Conservation (phyloP, 352 stramenopile species). For the Thraustochytrium striatum region DNA sequence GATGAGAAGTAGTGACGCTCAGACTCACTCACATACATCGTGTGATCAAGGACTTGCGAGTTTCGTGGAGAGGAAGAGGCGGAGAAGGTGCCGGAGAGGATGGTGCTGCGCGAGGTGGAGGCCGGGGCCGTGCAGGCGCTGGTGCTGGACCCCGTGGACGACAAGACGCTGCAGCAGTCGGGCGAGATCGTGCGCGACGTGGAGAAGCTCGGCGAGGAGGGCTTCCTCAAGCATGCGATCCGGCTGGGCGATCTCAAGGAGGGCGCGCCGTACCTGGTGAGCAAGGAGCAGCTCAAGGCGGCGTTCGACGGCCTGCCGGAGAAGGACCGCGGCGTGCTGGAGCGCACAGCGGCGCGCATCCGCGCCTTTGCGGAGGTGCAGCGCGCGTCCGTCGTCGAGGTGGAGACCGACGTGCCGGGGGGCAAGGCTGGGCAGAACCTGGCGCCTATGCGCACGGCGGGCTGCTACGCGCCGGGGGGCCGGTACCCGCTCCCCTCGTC, state of each 20-base stretch:
- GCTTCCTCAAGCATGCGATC: slow-evolving; percentile 55
- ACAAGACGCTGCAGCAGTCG: slow-evolving; percentile 35
- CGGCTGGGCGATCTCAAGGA: slow-evolving; percentile 58
- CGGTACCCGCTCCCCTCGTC: slow-evolving; percentile 94
- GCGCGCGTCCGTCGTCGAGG: slow-evolving; percentile 80
- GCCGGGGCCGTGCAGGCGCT: slow-evolving; percentile 25
- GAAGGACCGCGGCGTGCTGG: slow-evolving; percentile 71
- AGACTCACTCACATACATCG: no score
- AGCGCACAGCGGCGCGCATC: slow-evolving; percentile 81
- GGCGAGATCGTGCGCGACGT: slow-evolving; percentile 59
- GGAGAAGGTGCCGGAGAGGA: no score
- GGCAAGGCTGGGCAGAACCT: slow-evolving; percentile 87
- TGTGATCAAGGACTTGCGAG: no score
- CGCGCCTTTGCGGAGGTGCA: slow-evolving; percentile 87
- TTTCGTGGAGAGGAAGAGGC: no score
- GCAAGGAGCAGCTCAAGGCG: slow-evolving; percentile 64
- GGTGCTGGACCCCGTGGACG: slow-evolving; percentile 42
- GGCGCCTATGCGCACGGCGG: slow-evolving; percentile 75
- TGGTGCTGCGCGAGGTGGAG: slow-evolving; percentile 17
- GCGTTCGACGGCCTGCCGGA: slow-evolving; percentile 73
- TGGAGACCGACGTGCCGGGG: slow-evolving; percentile 87
- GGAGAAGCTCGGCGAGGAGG: slow-evolving; percentile 53
- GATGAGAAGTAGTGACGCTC: no score
- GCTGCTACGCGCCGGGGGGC: slow-evolving; percentile 94
- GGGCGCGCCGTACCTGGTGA: slow-evolving; percentile 54